Evolutionary conservation across 2,329 filamentous ascomycete species (phyloP).

Genomic region (Emergomyces africanus): DNA sequence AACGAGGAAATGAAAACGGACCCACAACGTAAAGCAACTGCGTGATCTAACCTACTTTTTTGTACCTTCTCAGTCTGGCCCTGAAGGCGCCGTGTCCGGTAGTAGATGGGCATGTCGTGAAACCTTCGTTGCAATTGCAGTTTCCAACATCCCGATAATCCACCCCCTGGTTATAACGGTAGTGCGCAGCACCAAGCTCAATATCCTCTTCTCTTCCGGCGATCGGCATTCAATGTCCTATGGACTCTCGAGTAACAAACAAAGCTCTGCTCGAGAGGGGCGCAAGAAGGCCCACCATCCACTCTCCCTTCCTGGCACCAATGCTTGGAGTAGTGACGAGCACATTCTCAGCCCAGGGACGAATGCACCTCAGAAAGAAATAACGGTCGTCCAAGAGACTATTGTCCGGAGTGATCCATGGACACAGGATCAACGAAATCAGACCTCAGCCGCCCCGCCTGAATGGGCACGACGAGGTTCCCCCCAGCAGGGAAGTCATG

Average conservation of each 20-base stretch:
- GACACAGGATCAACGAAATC: background rate
- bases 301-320: slow-evolving; percentile 18
- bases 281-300: slow-evolving; percentile 22
- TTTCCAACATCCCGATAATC: slow-evolving; percentile 33
- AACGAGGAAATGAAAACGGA: background rate
- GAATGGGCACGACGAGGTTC: background rate
- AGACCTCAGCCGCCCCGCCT: background rate
- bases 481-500: background rate
- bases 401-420: slow-evolving; percentile 15
- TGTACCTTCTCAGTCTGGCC: slow-evolving; percentile 26
- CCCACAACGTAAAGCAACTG: background rate
- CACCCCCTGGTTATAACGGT: slow-evolving; percentile 23
- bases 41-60: background rate
- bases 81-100: slow-evolving; percentile 19
- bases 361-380: slow-evolving; percentile 16
- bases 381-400: slow-evolving; percentile 21
- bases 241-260: background rate
- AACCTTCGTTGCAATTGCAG: slow-evolving; percentile 33
- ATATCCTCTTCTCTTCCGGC: slow-evolving; percentile 15
- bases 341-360: slow-evolving; percentile 7
- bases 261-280: slow-evolving; percentile 5
- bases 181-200: slow-evolving; percentile 13
- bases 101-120: slow-evolving; percentile 35
- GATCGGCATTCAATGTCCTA: background rate
- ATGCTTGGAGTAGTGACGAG: slow-evolving; percentile 22